phyloP scores from a whole-genome alignment of 176 grass and related monocot genomes.

The Phragmites australis region DNA sequence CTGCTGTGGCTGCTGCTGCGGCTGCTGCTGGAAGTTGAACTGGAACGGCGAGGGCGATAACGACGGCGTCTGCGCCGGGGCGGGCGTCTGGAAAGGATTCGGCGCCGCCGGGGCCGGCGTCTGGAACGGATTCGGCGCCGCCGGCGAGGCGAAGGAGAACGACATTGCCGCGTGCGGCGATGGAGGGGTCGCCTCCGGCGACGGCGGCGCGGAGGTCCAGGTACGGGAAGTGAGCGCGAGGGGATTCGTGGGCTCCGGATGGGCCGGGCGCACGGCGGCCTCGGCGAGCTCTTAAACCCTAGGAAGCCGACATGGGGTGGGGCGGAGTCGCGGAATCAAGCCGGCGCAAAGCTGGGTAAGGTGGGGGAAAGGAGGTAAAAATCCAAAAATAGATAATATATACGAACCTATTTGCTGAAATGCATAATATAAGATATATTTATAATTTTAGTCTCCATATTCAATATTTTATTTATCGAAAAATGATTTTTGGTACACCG shows the following conservation, averaged over 20 bases:
- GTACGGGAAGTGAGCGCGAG: background rate
- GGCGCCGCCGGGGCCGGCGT: conserved; percentile 21
- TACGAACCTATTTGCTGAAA: too few relatives aligned
- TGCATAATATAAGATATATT: too few relatives aligned
- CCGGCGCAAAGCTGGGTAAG: background rate
- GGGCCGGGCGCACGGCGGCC: conserved; percentile 18
- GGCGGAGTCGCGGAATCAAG: background rate
- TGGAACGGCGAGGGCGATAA: conserved; percentile 49
- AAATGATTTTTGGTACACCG: too few relatives aligned
- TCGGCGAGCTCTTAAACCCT: conserved; percentile 40
- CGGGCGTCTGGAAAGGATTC: conserved; percentile 44
- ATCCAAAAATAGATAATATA: too few relatives aligned
- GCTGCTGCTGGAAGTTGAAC: conserved; percentile 57
- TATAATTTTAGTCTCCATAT: too few relatives aligned
- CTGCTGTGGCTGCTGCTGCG: conserved; percentile 37
- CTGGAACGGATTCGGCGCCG: conserved; percentile 39
- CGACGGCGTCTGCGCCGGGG: conserved; percentile 19
- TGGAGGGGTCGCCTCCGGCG: conserved; percentile 20
- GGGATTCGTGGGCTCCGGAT: conserved; percentile 11
- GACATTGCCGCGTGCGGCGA: conserved; percentile 31
- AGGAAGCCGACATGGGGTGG: too few relatives aligned
- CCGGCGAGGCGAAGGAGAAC: conserved; percentile 55
- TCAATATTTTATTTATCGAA: too few relatives aligned
- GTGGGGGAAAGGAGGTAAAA: too few relatives aligned
- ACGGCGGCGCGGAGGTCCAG: conserved; percentile 5